These are phyloP conservation scores for Nothophoma quercina DNA, from an alignment of 2,329 filamentous ascomycete genomes.

Conservation along the genomic window DNA sequence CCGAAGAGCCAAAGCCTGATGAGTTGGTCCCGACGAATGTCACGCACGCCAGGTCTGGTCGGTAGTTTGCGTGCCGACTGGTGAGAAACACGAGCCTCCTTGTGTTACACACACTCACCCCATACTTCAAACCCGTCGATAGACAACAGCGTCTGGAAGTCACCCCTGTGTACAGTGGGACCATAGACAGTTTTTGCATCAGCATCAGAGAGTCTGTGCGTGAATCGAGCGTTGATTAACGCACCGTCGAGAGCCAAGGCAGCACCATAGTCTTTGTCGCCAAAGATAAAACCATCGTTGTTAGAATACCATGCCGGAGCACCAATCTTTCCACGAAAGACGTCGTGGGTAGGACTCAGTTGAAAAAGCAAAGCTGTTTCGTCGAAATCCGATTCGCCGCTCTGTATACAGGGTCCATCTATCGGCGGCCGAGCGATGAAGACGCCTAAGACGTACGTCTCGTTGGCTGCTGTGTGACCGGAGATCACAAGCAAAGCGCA, in stretches of 20 bases:
- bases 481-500: neutral
- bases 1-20: too few relatives aligned
- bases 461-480: neutral
- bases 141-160: neutral
- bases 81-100: too few relatives aligned
- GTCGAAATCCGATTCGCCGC: neutral
- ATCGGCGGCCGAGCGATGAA: neutral
- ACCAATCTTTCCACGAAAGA: neutral
- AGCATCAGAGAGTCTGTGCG: neutral
- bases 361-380: conserved; percentile 1
- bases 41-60: too few relatives aligned
- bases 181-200: neutral
- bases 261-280: neutral
- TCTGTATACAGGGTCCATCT: neutral
- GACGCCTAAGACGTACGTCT: neutral
- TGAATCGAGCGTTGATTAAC: neutral
- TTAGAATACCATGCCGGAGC: neutral
- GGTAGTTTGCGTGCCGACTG: too few relatives aligned
- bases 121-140: neutral
- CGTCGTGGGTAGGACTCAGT: conserved; percentile 1
- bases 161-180: neutral
- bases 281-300: neutral
- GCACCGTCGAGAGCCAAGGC: neutral
- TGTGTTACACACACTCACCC: neutral
- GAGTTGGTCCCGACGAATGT: too few relatives aligned